phyloP scores from a whole-genome alignment of 306 rosid species.

The Hylodesmum podocarpum region DNA sequence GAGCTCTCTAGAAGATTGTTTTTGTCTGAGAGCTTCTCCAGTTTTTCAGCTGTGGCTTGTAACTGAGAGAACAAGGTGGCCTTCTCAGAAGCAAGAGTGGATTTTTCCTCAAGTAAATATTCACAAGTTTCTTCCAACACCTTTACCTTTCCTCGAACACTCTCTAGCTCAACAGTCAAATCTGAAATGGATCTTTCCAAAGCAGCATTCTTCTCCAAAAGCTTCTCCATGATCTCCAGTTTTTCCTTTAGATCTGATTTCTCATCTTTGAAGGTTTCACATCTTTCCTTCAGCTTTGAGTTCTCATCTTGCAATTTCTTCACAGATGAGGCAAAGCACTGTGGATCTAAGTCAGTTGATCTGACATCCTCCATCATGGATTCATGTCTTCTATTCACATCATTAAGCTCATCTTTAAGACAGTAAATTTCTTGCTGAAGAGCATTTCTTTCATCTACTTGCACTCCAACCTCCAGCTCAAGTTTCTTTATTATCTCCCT shows the following conservation, averaged over 20 bases:
- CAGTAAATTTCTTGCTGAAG: conserved; percentile 89
- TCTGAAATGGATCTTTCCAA: conserved; percentile 74
- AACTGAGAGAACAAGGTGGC: conserved; percentile 64
- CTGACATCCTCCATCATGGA: conserved; percentile 63
- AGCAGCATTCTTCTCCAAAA: conserved; percentile 64
- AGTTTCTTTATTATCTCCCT: conserved; percentile 70
- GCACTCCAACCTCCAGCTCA: conserved; percentile 69
- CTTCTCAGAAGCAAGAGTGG: conserved; percentile 66
- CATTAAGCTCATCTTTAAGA: conserved; percentile 74
- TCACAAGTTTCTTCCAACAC: conserved; percentile 63
- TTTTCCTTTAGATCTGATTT: conserved; percentile 63
- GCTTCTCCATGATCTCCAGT: conserved; percentile 68
- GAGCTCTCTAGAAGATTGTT: conserved; percentile 75
- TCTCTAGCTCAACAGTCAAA: conserved; percentile 66
- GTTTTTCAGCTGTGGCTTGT: conserved; percentile 51
- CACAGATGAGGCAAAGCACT: conserved; percentile 63
- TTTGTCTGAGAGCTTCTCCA: conserved; percentile 59
- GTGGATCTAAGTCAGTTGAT: conserved; percentile 65
- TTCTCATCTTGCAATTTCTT: conserved; percentile 68
- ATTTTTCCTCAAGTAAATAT: conserved; percentile 63
- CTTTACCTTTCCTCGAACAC: conserved; percentile 57
- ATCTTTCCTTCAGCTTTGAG: conserved; percentile 59
- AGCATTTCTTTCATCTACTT: conserved; percentile 77
- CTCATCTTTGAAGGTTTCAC: conserved; percentile 55
- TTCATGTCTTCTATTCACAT: conserved; percentile 52